Evolutionary conservation across 768 basidiomycete species (phyloP), one percentile per base, ranked within the genome.

Genomic region (Boletus rubroflammeus): DNA sequence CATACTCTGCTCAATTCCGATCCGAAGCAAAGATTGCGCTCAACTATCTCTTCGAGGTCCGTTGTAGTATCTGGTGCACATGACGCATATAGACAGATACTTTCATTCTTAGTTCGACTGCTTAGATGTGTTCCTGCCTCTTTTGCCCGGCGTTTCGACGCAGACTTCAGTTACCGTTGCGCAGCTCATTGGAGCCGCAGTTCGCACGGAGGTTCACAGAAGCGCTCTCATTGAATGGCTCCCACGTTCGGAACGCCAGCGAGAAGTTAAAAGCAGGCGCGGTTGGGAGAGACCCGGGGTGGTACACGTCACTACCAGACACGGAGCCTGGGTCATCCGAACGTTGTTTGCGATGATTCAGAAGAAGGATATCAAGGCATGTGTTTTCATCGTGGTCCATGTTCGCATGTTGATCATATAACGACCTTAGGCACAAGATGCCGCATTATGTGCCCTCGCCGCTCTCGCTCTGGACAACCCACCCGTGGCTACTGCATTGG

Each of bases 271-370:
- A 57, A 76, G 76, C 3, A 81, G 81, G 54, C 77, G 89, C 1
- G 86, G 88, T 4, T 92, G 89, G 89, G 89, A 91, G 71, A 85
- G 83, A 63, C 72, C 78, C 0, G 75, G 78, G 0, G 60, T 73
- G 1, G 66, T 67, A 14, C 69, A 70, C 25, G 70, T 73, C 4
- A 73, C 68, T 11, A 72, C 77, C 2, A 73, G 73, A 32, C 73
- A 76, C 26, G 81, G 84, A 7, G 80, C 81, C 0, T 88, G 87
- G 85, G 80, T 82, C 8, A 77, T 80, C 2, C 72, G 80, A 42
- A 75, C 75, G 35, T 64, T 90, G 35, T 66, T 77, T 4, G 69
- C 68, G 1, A 67, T 88, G 55, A 64, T 86, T 29, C 68, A 71
- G 17, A 76, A 72, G 45, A 76, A 75, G 47, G 83, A 90, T 62